Evolutionary conservation across 345 rosid species (phyloP).

Genomic region (Zanthoxylum bungeanum): DNA sequence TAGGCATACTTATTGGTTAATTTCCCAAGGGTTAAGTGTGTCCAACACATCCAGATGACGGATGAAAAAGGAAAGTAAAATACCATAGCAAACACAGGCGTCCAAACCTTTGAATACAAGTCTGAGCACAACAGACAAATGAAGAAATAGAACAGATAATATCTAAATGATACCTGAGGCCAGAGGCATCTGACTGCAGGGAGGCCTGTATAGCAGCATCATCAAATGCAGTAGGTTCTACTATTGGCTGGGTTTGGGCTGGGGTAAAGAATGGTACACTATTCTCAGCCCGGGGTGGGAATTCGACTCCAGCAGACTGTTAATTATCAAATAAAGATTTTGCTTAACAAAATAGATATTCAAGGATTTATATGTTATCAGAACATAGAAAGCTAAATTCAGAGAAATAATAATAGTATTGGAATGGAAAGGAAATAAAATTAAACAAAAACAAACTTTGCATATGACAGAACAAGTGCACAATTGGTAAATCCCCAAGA

Average conservation of each 20-base stretch:
- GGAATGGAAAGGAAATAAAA: not conserved
- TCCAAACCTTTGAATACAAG: not conserved
- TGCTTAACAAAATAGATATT: not conserved
- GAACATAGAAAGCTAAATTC: not conserved
- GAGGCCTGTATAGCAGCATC: conserved; percentile 95
- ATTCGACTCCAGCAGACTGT: conserved; percentile 83
- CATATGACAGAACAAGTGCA: not conserved
- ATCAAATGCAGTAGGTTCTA: conserved; percentile 56
- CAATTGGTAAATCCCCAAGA: not conserved
- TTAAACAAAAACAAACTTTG: not conserved
- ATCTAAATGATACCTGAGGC: conserved; percentile 59
- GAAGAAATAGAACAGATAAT: not conserved
- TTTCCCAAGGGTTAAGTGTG: not conserved
- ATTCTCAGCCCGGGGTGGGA: conserved; percentile 84
- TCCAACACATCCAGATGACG: not conserved
- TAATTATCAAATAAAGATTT: conserved; percentile 14
- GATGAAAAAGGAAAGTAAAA: not conserved
- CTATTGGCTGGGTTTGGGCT: conserved; percentile 83
- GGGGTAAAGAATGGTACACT: conserved; percentile 92
- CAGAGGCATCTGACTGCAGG: conserved; percentile 80
- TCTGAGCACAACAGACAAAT: not conserved
- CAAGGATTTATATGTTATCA: not conserved
- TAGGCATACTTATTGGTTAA: not conserved
- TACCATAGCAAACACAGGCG: not conserved
- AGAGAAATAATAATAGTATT: not conserved